phyloP scores from a whole-genome alignment of 768 basidiomycete species.

The Pleurotus giganteus region DNA sequence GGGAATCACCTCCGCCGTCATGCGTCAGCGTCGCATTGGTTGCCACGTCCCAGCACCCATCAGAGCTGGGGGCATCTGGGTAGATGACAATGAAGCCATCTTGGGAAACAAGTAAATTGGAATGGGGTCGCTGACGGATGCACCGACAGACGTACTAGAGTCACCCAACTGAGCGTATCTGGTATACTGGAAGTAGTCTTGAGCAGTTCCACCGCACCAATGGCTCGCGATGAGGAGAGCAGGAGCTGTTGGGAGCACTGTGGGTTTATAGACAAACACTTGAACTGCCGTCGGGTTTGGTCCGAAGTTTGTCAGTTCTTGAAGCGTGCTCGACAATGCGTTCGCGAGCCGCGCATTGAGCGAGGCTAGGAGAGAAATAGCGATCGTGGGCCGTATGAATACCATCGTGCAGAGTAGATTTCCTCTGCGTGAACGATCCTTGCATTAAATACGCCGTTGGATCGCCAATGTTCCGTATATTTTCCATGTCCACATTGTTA shows the following conservation, averaged over 20 bases:
- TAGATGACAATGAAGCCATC: conserved; percentile 52
- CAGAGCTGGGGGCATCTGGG: conserved; percentile 38
- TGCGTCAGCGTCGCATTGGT: conserved; percentile 50
- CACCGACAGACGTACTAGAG: not conserved
- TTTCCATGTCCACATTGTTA: not conserved
- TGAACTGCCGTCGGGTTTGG: conserved; percentile 51
- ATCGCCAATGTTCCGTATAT: conserved; percentile 2
- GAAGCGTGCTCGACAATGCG: conserved; percentile 29
- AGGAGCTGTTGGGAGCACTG: conserved; percentile 33
- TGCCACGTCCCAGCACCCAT: conserved; percentile 54
- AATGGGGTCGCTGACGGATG: not conserved
- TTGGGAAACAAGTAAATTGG: conserved; percentile 9
- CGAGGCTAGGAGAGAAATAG: conserved; percentile 10
- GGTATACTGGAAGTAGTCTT: conserved; percentile 48
- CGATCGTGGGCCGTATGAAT: not conserved
- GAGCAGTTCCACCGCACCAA: conserved; percentile 49
- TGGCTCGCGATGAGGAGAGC: conserved; percentile 53
- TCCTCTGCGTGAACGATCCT: not conserved
- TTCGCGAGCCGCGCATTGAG: conserved; percentile 17
- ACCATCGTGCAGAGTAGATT: not conserved
- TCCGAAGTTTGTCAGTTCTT: conserved; percentile 45
- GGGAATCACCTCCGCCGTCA: conserved; percentile 53
- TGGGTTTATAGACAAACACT: conserved; percentile 45
- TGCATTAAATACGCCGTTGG: not conserved
- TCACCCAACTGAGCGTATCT: conserved; percentile 50